Evolutionary conservation across 306 rosid species (phyloP).

Genomic region (Cucumis melo): DNA sequence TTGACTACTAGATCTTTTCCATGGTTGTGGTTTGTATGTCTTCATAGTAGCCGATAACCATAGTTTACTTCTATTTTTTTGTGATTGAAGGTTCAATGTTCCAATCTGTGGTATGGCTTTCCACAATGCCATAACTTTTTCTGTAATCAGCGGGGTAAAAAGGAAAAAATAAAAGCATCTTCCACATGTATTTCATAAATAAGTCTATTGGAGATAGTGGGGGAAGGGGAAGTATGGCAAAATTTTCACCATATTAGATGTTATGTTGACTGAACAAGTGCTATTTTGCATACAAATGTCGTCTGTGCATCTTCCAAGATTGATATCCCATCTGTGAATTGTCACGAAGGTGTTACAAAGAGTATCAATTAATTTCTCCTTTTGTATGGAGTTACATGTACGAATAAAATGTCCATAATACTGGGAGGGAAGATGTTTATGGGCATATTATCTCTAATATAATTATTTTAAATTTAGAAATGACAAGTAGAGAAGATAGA

Average conservation of each 20-base stretch:
- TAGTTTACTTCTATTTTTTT: neutral
- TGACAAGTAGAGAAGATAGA: neutral
- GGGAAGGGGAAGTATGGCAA: neutral
- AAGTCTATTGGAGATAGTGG: neutral
- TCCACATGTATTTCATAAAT: neutral
- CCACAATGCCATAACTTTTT: neutral
- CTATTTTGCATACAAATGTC: neutral
- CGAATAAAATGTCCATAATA: neutral
- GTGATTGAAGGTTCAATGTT: neutral
- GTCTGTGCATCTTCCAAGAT: neutral
- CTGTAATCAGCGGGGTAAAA: neutral
- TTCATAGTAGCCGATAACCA: neutral
- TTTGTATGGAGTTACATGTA: neutral
- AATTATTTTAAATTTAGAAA: neutral
- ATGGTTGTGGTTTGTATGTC: neutral
- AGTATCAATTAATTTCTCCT: neutral
- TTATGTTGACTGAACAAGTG: neutral
- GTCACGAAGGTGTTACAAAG: neutral
- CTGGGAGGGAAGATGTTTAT: neutral
- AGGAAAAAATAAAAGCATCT: neutral
- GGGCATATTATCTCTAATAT: neutral
- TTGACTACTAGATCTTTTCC: neutral
- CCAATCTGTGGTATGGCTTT: neutral
- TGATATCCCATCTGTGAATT: neutral
- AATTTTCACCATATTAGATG: neutral